These are phyloP conservation scores for Rhizopogon sp. DNA, from an alignment of 768 basidiomycete species.

Conservation along the genomic window DNA sequence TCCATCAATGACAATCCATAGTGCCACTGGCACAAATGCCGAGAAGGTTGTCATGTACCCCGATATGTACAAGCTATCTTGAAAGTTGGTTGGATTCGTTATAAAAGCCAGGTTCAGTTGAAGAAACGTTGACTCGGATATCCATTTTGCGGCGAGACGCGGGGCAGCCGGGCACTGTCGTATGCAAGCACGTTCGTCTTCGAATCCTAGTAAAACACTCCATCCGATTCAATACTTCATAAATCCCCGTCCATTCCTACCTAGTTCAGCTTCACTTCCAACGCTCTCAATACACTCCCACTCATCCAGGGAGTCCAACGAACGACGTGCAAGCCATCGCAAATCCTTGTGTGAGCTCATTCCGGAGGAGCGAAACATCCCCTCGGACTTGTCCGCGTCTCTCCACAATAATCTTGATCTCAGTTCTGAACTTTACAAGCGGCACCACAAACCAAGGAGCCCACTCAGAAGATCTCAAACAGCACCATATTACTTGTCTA, in stretches of 20 bases:
- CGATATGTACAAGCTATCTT: slow-evolving; percentile 23
- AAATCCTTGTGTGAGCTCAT: slow-evolving; percentile 27
- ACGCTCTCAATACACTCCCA: slow-evolving; percentile 11
- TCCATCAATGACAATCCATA: neutral
- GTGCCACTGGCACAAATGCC: neutral
- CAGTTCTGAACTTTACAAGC: slow-evolving; percentile 43
- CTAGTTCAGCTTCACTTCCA: slow-evolving; percentile 6
- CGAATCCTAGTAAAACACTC: slow-evolving; percentile 3
- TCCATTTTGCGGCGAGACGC: slow-evolving; percentile 4
- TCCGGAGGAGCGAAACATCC: slow-evolving; percentile 21
- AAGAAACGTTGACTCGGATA: slow-evolving; percentile 6
- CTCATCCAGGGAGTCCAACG: slow-evolving; percentile 4
- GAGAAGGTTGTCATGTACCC: slow-evolving; percentile 7
- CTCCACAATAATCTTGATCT: slow-evolving; percentile 28
- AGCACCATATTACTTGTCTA: slow-evolving; percentile 52
- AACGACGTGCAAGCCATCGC: slow-evolving; percentile 6
- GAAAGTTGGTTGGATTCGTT: slow-evolving; percentile 19
- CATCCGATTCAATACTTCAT: slow-evolving; percentile 7
- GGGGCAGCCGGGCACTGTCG: neutral
- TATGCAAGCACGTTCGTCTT: slow-evolving; percentile 33
- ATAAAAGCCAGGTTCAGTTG: slow-evolving; percentile 22
- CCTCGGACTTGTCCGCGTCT: slow-evolving; percentile 30
- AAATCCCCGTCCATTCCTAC: neutral
- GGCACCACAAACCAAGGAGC: slow-evolving; percentile 56
- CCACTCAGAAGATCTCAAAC: slow-evolving; percentile 43